Conservation (phyloP, 352 stramenopile genomes). For the Aphanomyces invadans region DNA sequence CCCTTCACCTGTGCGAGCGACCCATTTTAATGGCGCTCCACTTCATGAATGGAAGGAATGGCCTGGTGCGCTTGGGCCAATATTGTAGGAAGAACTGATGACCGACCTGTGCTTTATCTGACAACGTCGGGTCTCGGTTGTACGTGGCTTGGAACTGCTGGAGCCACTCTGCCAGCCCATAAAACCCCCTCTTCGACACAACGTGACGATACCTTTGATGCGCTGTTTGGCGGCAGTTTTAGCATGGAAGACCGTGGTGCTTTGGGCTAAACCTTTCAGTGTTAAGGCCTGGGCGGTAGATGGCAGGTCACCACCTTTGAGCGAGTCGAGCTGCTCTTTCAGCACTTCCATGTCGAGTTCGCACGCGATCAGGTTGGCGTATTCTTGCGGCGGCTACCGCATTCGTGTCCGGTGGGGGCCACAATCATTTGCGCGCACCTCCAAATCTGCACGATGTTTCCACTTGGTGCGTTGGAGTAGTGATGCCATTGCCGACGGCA, state of each 20-base stretch:
- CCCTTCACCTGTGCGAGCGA: slow-evolving; percentile 39
- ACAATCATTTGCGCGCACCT: not conserved
- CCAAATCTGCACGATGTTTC: not conserved
- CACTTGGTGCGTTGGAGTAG: not conserved
- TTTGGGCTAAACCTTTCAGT: not conserved
- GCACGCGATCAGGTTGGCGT: slow-evolving; percentile 16
- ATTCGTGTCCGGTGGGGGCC: not conserved
- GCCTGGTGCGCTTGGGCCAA: too few species aligned
- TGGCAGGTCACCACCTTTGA: not conserved
- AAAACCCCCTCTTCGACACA: too few species aligned
- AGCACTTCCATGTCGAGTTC: slow-evolving; percentile 17
- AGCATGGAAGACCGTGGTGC: slow-evolving; percentile 23
- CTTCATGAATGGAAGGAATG: too few species aligned
- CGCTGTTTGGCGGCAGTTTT: slow-evolving; percentile 48
- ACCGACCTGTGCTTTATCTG: slow-evolving; percentile 50
- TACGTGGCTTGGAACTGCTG: slow-evolving; percentile 42
- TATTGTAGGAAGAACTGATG: not conserved
- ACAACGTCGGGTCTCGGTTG: slow-evolving; percentile 48
- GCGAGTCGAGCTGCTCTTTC: not conserved
- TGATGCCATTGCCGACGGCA: not conserved
- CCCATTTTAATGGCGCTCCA: too few species aligned
- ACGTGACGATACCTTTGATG: slow-evolving; percentile 57
- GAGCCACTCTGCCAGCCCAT: slow-evolving; percentile 48
- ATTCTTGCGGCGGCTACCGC: slow-evolving; percentile 12
- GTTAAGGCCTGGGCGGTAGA: not conserved